These are phyloP conservation scores for Yamadazyma siamensis DNA, from an alignment of 1,139 yeast genomes.

Conservation along the genomic window DNA sequence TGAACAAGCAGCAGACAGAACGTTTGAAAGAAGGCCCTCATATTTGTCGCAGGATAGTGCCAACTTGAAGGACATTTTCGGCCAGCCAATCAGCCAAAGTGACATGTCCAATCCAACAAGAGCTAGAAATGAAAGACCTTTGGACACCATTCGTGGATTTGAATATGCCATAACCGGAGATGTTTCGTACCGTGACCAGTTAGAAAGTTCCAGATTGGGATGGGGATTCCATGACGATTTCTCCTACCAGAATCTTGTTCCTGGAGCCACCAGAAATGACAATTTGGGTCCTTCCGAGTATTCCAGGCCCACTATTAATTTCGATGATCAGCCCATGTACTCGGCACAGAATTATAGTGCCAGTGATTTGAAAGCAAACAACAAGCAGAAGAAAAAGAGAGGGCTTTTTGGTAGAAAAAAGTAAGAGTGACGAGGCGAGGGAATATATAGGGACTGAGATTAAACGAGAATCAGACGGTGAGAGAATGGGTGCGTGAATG, in stretches of 20 bases:
- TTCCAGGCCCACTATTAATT: conserved; percentile 34
- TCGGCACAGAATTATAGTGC: conserved; percentile 53
- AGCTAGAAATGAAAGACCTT: conserved; percentile 87
- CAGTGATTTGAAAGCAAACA: conserved; percentile 35
- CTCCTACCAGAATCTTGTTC: conserved; percentile 31
- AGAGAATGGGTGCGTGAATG: too few relatives aligned
- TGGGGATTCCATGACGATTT: conserved; percentile 64
- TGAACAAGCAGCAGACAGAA: conserved; percentile 60
- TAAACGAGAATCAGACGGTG: too few relatives aligned
- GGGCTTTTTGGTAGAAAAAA: conserved; percentile 69
- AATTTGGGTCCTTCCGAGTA: conserved; percentile 11
- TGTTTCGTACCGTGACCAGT: conserved; percentile 66
- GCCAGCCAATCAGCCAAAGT: conserved; percentile 67
- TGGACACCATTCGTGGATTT: conserved; percentile 89
- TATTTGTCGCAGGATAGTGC: conserved; percentile 38
- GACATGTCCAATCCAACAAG: conserved; percentile 93
- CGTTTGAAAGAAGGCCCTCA: conserved; percentile 33
- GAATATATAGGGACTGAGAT: too few relatives aligned
- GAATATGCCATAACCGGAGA: conserved; percentile 95
- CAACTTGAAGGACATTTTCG: conserved; percentile 76
- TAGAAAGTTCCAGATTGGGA: conserved; percentile 75
- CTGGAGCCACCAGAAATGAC: conserved; percentile 19
- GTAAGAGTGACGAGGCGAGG: conserved; percentile 7
- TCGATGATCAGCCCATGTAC: conserved; percentile 62
- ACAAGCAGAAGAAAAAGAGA: conserved; percentile 43